phyloP scores from a whole-genome alignment of 805 yeast species.

The Wickerhamiella australiensis region DNA sequence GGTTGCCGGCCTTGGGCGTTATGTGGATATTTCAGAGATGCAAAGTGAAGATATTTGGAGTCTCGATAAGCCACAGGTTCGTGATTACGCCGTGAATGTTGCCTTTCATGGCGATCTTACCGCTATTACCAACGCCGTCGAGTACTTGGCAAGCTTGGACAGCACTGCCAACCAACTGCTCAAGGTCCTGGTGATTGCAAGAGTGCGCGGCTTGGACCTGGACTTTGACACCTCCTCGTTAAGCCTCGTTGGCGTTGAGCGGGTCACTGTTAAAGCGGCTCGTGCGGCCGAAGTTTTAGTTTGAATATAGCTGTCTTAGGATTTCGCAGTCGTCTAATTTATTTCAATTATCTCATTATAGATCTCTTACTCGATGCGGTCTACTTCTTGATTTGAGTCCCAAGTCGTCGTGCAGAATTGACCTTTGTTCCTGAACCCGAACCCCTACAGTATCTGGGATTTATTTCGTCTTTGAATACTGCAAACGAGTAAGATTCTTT shows the following conservation, averaged over 20 bases:
- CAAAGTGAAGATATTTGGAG: constrained; percentile 1
- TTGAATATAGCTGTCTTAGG: no score
- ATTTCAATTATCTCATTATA: no score
- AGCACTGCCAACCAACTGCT: background rate
- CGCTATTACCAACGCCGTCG: background rate
- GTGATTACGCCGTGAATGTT: background rate
- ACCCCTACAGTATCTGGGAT: no score
- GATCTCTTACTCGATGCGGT: no score
- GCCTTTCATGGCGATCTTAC: constrained; percentile 5
- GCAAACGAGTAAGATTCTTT: no score
- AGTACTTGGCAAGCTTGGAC: background rate
- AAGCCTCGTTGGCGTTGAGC: background rate
- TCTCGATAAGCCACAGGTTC: background rate
- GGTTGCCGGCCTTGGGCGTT: constrained; percentile 4
- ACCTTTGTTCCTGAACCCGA: no score
- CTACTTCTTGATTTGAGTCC: no score
- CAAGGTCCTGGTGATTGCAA: background rate
- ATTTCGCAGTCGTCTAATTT: no score
- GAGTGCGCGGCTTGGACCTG: background rate
- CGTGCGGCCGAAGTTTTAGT: constrained; percentile 5
- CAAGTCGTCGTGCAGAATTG: no score
- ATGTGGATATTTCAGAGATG: constrained; percentile 6
- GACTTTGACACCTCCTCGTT: background rate
- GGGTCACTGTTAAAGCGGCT: background rate
- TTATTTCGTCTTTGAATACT: no score